Conservation (phyloP, 306 rosid genomes). For the Aeschynomene evenia region DNA sequence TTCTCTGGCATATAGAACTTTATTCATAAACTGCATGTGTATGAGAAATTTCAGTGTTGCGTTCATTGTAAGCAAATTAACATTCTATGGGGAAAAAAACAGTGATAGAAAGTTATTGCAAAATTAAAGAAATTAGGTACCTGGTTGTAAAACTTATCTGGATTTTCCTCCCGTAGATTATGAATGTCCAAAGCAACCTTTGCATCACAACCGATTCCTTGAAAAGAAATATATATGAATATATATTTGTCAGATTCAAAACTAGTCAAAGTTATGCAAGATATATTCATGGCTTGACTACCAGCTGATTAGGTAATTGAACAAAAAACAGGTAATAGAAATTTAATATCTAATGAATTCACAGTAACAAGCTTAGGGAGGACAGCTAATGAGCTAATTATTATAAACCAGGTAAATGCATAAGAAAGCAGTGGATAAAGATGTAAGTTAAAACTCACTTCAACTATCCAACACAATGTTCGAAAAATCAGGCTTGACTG, state of each 20-base stretch:
- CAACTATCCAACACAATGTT: not conserved
- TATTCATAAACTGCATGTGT: constrained; percentile 93
- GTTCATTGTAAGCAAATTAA: constrained; percentile 23
- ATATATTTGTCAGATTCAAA: constrained; percentile 30
- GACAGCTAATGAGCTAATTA: not conserved
- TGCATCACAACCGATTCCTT: constrained; percentile 99
- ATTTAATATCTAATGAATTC: constrained; percentile 10
- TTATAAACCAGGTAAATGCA: constrained; percentile 14
- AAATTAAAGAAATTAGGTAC: constrained; percentile 37
- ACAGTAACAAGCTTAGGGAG: constrained; percentile 7
- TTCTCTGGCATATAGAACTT: constrained; percentile 99
- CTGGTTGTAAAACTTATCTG: constrained; percentile 97
- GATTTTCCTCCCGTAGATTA: constrained; percentile 97
- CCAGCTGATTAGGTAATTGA: not conserved
- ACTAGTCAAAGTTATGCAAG: constrained; percentile 29
- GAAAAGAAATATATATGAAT: too few species aligned
- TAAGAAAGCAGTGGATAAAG: not conserved
- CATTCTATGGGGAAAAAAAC: constrained; percentile 18
- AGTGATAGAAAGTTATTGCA: not conserved
- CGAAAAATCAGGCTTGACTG: constrained; percentile 21
- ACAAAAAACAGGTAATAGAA: constrained; percentile 18
- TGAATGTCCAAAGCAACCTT: constrained; percentile 99
- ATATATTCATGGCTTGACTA: constrained; percentile 17
- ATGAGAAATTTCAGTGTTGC: constrained; percentile 24
- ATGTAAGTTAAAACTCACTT: too few species aligned